phyloP scores from a whole-genome alignment of 2,329 filamentous ascomycete species.

The Pestalotiopsis sp. region DNA sequence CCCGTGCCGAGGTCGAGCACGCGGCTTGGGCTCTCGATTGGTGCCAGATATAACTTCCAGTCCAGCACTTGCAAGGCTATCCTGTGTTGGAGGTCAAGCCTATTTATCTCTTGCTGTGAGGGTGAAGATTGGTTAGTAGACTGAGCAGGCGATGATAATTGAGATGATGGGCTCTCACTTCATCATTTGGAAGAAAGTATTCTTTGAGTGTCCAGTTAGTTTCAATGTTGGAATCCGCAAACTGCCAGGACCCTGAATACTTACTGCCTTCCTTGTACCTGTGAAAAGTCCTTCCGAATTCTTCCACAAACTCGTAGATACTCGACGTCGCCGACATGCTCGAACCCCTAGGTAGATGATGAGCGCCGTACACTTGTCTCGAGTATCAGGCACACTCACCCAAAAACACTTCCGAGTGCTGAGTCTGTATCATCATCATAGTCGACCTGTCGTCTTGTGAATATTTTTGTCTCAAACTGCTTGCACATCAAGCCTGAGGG shows the following conservation, averaged over 20 bases:
- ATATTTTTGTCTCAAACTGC: neutral
- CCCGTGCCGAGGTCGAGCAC: conserved; percentile 55
- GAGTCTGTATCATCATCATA: neutral
- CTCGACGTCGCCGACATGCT: conserved; percentile 25
- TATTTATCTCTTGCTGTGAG: conserved; percentile 24
- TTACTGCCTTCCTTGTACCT: conserved; percentile 28
- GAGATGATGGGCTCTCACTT: conserved; percentile 10
- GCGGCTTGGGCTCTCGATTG: conserved; percentile 40
- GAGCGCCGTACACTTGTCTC: neutral
- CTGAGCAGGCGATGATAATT: neutral
- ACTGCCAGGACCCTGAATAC: neutral
- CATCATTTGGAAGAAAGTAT: conserved; percentile 24
- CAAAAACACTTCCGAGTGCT: neutral
- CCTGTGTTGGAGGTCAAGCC: conserved; percentile 37
- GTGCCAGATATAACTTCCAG: conserved; percentile 46
- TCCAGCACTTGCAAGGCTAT: conserved; percentile 41
- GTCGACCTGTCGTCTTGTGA: neutral
- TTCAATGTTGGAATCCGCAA: neutral
- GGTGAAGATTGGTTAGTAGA: neutral
- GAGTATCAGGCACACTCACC: neutral
- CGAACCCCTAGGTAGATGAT: conserved; percentile 15
- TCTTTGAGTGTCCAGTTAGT: conserved; percentile 8
- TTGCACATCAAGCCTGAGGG: neutral
- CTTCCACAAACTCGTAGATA: conserved; percentile 26
- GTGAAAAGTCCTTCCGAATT: conserved; percentile 27